Base-by-base conservation (phyloP, 1,284 basidiomycete genomes). In the Clitocybe nebularis region DNA sequence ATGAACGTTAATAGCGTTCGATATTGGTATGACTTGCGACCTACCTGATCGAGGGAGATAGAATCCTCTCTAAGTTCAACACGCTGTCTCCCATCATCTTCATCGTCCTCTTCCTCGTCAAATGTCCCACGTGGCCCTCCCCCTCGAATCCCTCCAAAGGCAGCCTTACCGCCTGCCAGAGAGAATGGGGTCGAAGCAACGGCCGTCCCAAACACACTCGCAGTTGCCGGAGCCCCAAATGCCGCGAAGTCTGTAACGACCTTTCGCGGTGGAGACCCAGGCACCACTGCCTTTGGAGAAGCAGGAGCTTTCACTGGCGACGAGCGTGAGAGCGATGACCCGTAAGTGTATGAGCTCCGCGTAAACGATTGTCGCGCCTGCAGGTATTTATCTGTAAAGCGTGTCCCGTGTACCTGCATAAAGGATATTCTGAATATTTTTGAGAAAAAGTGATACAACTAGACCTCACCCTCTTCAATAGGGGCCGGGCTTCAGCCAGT, bases 351-450 rank as follows among this genome's bases (percentile, higher is more conserved):
- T 46, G 72, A 56, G 44, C 66, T 69, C 37, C 82, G 72, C 10
- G 72, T 65, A 37, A 74, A 63, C 21, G 72, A 66, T 59, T 86
- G 79, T 33, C 88, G 77, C 17, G 85, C 79, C 54, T 81, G 77
- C 43, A 95, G 76, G 62, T 96, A 96, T 63, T 93, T 93, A 57
- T 96, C 93, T 16, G 93, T 96, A 67, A 96, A 92, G 2, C 93
- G 83, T 21, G 89, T 89, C 11, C 91, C 91, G 35, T 83, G 79
- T n/a, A 95, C 87, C 90, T 94, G 41, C 16, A 43, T 24, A 14
- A 39, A 37, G 14, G 41, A 44, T 50, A 42, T 40, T 36, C 33
- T 39, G 47, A 39, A 45, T 46, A 35, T 38, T 37, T 39, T 28
- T 34, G 14, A 38, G 28, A 38, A 20, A 40, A 28, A 9, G 36